These are phyloP conservation scores for Persicaria maculosa DNA, from an alignment of 148 eudicot species.

Conservation along the genomic window DNA sequence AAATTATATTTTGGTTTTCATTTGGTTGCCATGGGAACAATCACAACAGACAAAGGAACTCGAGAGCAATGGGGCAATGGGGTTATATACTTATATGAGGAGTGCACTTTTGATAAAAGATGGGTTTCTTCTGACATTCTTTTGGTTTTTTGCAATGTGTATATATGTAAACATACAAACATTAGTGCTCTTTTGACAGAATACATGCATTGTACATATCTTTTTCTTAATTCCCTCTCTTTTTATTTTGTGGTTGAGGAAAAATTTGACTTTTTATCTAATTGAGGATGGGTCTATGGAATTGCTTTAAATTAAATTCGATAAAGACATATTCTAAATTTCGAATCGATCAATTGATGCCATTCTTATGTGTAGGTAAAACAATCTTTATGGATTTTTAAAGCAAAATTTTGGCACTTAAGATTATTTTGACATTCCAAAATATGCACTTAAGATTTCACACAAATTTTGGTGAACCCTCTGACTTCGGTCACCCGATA, in stretches of 20 bases:
- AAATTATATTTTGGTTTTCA: not conserved
- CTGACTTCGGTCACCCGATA: too few relatives aligned
- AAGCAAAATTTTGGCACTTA: too few relatives aligned
- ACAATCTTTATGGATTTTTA: too few relatives aligned
- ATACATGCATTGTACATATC: not conserved
- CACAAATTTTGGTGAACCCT: too few relatives aligned
- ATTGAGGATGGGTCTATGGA: constrained; percentile 3
- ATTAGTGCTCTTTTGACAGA: constrained; percentile 6
- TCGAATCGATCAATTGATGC: not conserved
- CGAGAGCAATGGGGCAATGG: constrained; percentile 1
- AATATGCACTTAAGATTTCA: too few relatives aligned
- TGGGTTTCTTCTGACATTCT: constrained; percentile 1
- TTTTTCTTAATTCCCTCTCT: not conserved
- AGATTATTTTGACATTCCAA: too few relatives aligned
- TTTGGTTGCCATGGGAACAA: not conserved
- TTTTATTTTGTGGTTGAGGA: not conserved
- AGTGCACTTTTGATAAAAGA: not conserved
- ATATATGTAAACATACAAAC: not conserved
- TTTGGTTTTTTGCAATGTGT: constrained; percentile 5
- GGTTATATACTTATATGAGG: not conserved
- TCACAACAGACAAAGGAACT: not conserved
- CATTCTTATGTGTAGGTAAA: not conserved
- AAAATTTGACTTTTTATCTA: not conserved
- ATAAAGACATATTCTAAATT: too few relatives aligned
- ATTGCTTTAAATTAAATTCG: too few relatives aligned